Evolutionary conservation across 345 rosid genomes (phyloP), one percentile per base, ranked within the genome.

Genomic region (Combretum micranthum): DNA sequence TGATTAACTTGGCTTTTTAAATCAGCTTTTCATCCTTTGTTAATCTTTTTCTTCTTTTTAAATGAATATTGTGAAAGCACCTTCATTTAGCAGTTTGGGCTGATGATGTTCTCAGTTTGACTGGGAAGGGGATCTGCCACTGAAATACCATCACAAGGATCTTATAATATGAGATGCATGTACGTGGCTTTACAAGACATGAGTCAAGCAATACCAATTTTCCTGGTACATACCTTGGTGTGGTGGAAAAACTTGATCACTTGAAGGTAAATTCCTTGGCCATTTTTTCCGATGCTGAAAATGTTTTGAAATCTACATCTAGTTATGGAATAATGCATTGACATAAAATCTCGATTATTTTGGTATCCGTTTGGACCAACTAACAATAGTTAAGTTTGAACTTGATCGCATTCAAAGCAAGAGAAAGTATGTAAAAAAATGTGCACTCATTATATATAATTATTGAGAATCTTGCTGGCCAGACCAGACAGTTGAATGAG

Each of bases 91-190:
- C 52, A 12, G 48, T 56, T 62, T 71, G 45, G 12, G 44, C 43
- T n/a, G 64, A 62, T 64, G 39, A 25, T 52, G 15, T 74, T 51
- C 72, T 60, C 83, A 92, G 98, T 86, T 92, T 80, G 95, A 92
- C 61, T 92, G 98, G 98, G 95, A 92, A 65, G 98, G 98, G 55
- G 98, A 92, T 83, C 75, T 88, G 65, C 96, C 81, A 26, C 71
- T 81, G 78, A 83, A 74, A 80, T 65, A 79, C 61, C 82, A 78
- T 23, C 87, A 78, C 52, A 86, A 72, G 72, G 90, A 92, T 69
- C 83, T 88, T 56, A 74, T 92, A n/a, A 68, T 88, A 88, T 69
- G 98, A 92, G 76, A 81, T 92, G 87, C 96, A 92, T 72, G 90
- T 92, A 26, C 88, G 96, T 47, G 98, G 95, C 54, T 92, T 73